phyloP scores from a whole-genome alignment of 78 protist species.

The Speleostelium caveatum region DNA sequence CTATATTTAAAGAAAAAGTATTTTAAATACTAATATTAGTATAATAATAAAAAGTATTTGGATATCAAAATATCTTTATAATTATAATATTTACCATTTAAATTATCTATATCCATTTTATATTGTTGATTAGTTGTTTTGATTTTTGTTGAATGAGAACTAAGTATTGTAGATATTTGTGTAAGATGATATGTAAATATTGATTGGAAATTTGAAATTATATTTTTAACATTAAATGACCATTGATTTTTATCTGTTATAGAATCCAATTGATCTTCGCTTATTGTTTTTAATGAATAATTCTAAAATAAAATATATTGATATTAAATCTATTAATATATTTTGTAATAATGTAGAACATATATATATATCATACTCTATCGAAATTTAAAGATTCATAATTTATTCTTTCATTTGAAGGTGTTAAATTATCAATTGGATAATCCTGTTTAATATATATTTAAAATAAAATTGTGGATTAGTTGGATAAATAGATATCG shows the following conservation, averaged over 20 bases:
- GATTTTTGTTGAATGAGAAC: constrained; percentile 15
- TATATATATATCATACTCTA: not conserved
- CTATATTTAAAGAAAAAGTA: not conserved
- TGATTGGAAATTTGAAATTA: constrained; percentile 12
- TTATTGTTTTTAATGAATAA: not conserved
- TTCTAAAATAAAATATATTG: not conserved
- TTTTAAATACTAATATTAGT: too few relatives aligned
- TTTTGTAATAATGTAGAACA: not conserved
- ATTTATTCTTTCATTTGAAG: constrained; percentile 49
- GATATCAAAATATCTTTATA: not conserved
- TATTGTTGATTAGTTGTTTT: not conserved
- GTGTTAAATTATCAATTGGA: constrained; percentile 75
- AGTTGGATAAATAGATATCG: too few relatives aligned
- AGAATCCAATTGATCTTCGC: not conserved
- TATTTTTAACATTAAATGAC: not conserved
- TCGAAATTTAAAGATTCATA: constrained; percentile 27
- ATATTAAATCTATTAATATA: not conserved
- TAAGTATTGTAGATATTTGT: constrained; percentile 11
- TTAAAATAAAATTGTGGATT: too few relatives aligned
- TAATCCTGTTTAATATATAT: too few relatives aligned
- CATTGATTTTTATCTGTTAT: constrained; percentile 22
- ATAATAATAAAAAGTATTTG: not conserved
- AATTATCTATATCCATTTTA: not conserved
- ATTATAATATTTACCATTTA: constrained; percentile 18
- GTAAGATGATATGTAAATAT: constrained; percentile 37